Percentiles rank a stretch among this genome's conserved stretches.
Evolutionary conservation across 2,329 filamentous ascomycete genomes (phyloP).

Genomic region (Verticillium isaacii): DNA sequence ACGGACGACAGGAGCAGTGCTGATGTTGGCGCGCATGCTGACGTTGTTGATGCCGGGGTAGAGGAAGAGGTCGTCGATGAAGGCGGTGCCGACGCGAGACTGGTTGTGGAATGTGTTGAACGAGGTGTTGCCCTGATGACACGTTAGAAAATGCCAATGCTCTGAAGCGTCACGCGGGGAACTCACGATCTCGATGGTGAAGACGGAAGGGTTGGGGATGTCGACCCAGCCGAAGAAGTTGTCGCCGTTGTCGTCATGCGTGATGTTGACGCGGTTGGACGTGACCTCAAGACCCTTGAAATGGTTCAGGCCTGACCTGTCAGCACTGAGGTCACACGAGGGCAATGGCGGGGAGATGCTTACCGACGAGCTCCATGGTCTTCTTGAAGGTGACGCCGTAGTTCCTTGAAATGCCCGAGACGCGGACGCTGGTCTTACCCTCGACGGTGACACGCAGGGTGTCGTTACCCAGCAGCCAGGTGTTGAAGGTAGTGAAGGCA

Average conservation of each 20-base stretch:
- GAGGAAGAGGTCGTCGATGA: slow-evolving; percentile 54
- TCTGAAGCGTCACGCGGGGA: background rate
- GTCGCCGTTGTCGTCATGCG: slow-evolving; percentile 34
- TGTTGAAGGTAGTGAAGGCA: slow-evolving; percentile 52
- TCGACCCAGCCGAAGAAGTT: slow-evolving; percentile 58
- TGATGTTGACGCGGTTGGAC: slow-evolving; percentile 41
- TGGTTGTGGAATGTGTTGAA: slow-evolving; percentile 54
- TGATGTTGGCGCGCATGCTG: slow-evolving; percentile 47
- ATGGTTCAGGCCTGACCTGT: slow-evolving; percentile 38
- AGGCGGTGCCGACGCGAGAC: slow-evolving; percentile 47
- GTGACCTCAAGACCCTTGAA: slow-evolving; percentile 51
- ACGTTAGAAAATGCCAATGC: background rate
- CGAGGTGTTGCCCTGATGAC: slow-evolving; percentile 52
- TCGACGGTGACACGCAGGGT: slow-evolving; percentile 44
- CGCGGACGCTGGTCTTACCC: slow-evolving; percentile 47
- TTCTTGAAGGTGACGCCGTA: slow-evolving; percentile 53
- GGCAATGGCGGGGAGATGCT: background rate
- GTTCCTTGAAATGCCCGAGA: slow-evolving; percentile 41
- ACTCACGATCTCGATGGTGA: slow-evolving; percentile 60
- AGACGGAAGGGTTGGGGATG: slow-evolving; percentile 60
- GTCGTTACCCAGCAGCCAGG: slow-evolving; percentile 46
- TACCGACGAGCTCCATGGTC: slow-evolving; percentile 39
- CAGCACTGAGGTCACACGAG: slow-evolving; percentile 1
- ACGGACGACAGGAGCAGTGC: slow-evolving; percentile 43
- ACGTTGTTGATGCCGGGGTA: slow-evolving; percentile 54